Base-by-base conservation (phyloP, 352 stramenopile species). In the Phytophthora cactorum region DNA sequence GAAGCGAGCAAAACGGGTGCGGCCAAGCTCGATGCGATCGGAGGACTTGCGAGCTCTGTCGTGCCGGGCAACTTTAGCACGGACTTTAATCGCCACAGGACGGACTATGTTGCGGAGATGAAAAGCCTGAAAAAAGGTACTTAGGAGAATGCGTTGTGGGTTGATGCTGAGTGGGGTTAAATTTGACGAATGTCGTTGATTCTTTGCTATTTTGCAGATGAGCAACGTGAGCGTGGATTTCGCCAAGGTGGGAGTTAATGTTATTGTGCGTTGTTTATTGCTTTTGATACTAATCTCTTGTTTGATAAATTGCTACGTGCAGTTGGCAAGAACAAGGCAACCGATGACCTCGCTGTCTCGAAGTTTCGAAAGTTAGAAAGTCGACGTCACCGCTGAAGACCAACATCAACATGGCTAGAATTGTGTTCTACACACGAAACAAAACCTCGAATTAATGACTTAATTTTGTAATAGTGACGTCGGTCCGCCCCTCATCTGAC, bases 311-410 rank as follows among this genome's bases (percentile, higher is more conserved):
- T 38, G 17, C 51, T 70, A 28, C n/a, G 9, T 66, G 14, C 66
- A 85, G 81, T 84, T 17, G 77, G 77, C 41, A 90, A 90, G 63
- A 61, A 91, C 41, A 74, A 90, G 62, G 70, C 86, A 28, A 86
- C 75, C 47, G 86, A 94, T 52, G 74, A 91, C 49, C 70, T 72
- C 22, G 86, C 84, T 22, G 77, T 94, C 7, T 78, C 77, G 11
- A 72, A 82, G 44, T 94, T 94, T 72, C 82, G 82, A 63, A 94
- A 92, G 61, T 82, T 80, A 51, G 84, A 93, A 69, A 90, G 74
- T 49, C 81, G 77, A 22, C 59, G 64, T 27, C 45, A 32, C 7
- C 29, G 25, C 27, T 36, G 45, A 32, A 10, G 14, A 0, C 2
- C 11, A 14, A 51, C 22, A 34, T 52, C 25, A 29, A 29, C 28